Base-by-base conservation (phyloP, 495 filamentous ascomycete genomes). In the Cetradonia linearis region DNA sequence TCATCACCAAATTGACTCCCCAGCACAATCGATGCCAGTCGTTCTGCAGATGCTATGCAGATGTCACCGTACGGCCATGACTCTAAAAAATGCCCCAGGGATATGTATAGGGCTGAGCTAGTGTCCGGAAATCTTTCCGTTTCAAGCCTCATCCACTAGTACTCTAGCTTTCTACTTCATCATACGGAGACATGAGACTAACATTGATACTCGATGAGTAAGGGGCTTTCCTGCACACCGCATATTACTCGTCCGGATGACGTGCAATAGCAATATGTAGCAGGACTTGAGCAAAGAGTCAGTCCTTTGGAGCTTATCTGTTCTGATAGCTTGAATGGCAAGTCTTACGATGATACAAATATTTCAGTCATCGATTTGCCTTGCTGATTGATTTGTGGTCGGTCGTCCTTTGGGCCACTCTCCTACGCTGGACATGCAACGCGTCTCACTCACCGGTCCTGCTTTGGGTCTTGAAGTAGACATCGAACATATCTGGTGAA, bases 1-100 rank as follows among this genome's bases (percentile, higher is more conserved):
- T 88, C 86, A 74, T 87, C 86, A 65, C 85, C 86, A 73, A 76
- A 86, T 73, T 86, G 83, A 67, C 73, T 74, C 61, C 83, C 83
- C 63, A 86, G 70, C 63, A 83, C 79, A 63, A 85, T 78, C 52
- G 82, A 81, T 59, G 82, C 78, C 79, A 82, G 28, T 27, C 56
- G 61, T 33, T 33, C 31, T 23, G 50, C 50, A 34, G 31, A n/a
- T 23, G 16, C 50, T 54, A 5, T 54, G n/a, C 31, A 34, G 50
- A n/a, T 36, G 28, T 34, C 23, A 54, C 33, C 50, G 50, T n/a
- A 20, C 50, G 14, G 50, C 50, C 50, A 54, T 54, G 28, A 3
- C 34, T 11, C 20, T 11, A n/a, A n/a, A n/a, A n/a, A n/a, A n/a
- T n/a, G n/a, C n/a, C n/a, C n/a, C n/a, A n/a, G n/a, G n/a, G n/a